Evolutionary conservation across 2,329 filamentous ascomycete genomes (phyloP).

Genomic region (Dichotomopilus funicola): DNA sequence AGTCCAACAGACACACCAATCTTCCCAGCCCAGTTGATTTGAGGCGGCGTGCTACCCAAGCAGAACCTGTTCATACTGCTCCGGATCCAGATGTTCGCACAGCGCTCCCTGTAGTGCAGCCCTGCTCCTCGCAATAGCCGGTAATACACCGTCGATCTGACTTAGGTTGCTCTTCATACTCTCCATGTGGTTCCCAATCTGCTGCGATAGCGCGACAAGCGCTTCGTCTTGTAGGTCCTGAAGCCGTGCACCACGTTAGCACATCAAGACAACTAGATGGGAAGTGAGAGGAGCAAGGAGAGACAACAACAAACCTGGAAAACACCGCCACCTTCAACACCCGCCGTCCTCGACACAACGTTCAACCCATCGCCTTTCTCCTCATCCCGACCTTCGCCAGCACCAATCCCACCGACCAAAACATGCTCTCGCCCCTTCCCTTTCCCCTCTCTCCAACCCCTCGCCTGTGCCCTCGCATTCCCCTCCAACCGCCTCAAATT

Average conservation of each 20-base stretch:
- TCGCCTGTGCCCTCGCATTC: constrained; percentile 50
- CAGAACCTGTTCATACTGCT: constrained; percentile 43
- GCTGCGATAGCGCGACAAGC: constrained; percentile 38
- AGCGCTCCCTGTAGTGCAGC: constrained; percentile 46
- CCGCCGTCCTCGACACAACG: constrained; percentile 4
- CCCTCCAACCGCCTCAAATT: constrained; percentile 44
- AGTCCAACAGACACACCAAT: not conserved
- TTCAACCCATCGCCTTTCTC: constrained; percentile 3
- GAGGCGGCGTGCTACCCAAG: constrained; percentile 15
- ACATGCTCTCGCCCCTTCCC: constrained; percentile 40
- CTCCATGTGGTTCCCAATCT: constrained; percentile 50
- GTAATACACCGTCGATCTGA: constrained; percentile 47
- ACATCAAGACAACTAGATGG: not conserved
- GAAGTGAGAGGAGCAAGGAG: not conserved
- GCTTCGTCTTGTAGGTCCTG: constrained; percentile 40
- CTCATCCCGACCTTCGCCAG: not conserved
- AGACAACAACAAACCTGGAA: constrained; percentile 27
- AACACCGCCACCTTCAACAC: constrained; percentile 14
- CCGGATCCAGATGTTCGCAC: constrained; percentile 38
- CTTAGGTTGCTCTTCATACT: constrained; percentile 48
- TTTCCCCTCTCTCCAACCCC: constrained; percentile 43
- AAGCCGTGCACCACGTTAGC: not conserved
- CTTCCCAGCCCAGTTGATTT: not conserved
- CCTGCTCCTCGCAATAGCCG: constrained; percentile 41
- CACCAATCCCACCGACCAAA: constrained; percentile 29